Evolutionary conservation across 139 green algal species (phyloP).

Genomic region (Picochlorum sp.): DNA sequence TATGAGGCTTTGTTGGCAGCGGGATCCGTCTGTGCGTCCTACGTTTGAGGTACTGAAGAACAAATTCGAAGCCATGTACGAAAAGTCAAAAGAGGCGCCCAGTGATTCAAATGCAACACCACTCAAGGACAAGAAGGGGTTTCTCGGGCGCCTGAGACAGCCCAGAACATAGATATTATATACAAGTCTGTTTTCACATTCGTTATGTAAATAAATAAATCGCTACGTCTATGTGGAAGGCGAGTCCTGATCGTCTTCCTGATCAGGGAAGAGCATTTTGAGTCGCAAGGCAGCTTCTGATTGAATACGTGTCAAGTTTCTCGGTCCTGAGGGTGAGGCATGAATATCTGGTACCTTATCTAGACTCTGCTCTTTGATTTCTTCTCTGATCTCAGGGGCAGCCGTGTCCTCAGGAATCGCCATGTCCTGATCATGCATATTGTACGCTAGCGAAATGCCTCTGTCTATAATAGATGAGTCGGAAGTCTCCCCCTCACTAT

Average conservation of each 20-base stretch:
- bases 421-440: too few species aligned
- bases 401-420: too few species aligned
- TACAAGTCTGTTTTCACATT: too few species aligned
- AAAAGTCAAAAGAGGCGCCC: constrained; percentile 35
- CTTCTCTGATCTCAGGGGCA: too few species aligned
- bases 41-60: constrained; percentile 44
- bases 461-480: too few species aligned
- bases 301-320: background rate
- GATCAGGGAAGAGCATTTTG: background rate
- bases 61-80: constrained; percentile 35
- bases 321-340: background rate
- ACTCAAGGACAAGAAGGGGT: background rate
- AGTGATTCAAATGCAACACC: background rate
- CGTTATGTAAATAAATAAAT: too few species aligned
- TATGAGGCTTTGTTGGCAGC: constrained; percentile 76
- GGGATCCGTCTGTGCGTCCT: constrained; percentile 29
- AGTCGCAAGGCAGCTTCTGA: background rate
- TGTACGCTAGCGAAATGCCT: too few species aligned
- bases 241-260: background rate
- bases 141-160: background rate
- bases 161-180: too few species aligned
- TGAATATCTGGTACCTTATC: too few species aligned
- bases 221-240: too few species aligned
- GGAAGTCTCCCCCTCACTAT: background rate
- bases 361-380: too few species aligned